Percentiles rank a stretch among this genome's conserved stretches.
These are phyloP conservation scores for Trichoderma reesei DNA, from an alignment of 495 filamentous ascomycete species.

Conservation along the genomic window DNA sequence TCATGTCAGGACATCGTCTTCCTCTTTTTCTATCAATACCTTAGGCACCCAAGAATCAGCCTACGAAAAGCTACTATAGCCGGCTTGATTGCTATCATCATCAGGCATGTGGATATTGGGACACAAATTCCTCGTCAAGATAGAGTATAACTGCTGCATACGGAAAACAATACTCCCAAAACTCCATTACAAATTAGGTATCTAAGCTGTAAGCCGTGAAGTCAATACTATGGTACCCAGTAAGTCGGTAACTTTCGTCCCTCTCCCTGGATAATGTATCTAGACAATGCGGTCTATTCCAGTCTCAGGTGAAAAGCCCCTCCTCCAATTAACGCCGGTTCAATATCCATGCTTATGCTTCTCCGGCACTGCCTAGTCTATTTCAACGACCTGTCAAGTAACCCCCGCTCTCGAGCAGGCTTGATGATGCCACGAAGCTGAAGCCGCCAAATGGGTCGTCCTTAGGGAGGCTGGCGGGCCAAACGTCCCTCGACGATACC, in stretches of 20 bases:
- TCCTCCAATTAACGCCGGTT: background rate
- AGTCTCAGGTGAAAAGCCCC: background rate
- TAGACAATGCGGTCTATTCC: background rate
- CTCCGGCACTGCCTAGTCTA: background rate
- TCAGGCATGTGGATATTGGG: too few relatives aligned
- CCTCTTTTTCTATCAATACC: too few relatives aligned
- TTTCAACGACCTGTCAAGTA: background rate
- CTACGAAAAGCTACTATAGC: too few relatives aligned
- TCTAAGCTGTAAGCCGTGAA: background rate
- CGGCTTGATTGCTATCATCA: too few relatives aligned
- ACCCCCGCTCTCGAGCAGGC: slow-evolving; percentile 57
- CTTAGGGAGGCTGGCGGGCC: slow-evolving; percentile 31
- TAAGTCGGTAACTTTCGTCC: background rate
- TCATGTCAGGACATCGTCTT: too few relatives aligned
- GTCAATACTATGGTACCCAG: background rate
- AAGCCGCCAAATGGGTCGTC: slow-evolving; percentile 87
- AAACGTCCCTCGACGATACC: slow-evolving; percentile 29
- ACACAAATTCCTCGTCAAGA: too few relatives aligned
- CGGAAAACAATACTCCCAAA: background rate
- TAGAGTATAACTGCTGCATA: too few relatives aligned
- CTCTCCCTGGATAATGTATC: background rate
- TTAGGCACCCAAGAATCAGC: too few relatives aligned
- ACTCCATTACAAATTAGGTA: background rate
- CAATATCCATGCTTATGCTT: background rate
- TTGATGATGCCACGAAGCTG: slow-evolving; percentile 85